Percentiles rank a stretch among this genome's conserved stretches.
These are phyloP conservation scores for Phylloporus sp. DNA, from an alignment of 768 basidiomycete species.

Conservation along the genomic window DNA sequence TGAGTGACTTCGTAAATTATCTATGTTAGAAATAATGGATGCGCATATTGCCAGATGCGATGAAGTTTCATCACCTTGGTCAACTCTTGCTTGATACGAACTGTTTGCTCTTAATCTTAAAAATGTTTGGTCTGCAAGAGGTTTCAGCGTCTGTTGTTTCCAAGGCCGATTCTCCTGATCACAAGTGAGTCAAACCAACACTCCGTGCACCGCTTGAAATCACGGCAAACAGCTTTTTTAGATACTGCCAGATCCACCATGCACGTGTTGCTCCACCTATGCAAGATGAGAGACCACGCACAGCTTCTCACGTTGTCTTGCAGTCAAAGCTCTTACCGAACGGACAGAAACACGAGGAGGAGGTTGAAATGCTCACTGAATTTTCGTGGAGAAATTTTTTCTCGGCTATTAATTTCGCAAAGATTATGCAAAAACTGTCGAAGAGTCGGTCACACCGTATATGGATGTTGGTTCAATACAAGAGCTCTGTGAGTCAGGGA, in stretches of 20 bases:
- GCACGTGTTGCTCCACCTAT: slow-evolving; percentile 59
- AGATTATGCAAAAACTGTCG: slow-evolving; percentile 96
- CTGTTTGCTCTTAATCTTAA: slow-evolving; percentile 86
- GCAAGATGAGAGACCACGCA: slow-evolving; percentile 62
- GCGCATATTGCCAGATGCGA: slow-evolving; percentile 61
- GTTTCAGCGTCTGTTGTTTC: slow-evolving; percentile 79
- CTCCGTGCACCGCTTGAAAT: slow-evolving; percentile 1
- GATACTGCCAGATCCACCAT: slow-evolving; percentile 80
- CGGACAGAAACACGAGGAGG: slow-evolving; percentile 75
- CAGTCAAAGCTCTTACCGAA: slow-evolving; percentile 62
- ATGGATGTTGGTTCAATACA: slow-evolving; percentile 95
- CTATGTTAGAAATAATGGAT: neutral
- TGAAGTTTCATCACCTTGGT: slow-evolving; percentile 99
- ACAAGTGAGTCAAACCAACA: slow-evolving; percentile 54
- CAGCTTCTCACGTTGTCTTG: slow-evolving; percentile 55
- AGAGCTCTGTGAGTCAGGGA: slow-evolving; percentile 76
- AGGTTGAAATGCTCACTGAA: slow-evolving; percentile 87
- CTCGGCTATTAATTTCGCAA: slow-evolving; percentile 93
- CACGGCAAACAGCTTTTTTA: slow-evolving; percentile 75
- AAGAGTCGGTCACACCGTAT: slow-evolving; percentile 94
- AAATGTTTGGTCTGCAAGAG: slow-evolving; percentile 98
- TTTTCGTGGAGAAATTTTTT: slow-evolving; percentile 99
- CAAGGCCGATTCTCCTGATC: slow-evolving; percentile 82
- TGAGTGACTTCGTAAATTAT: slow-evolving; percentile 39
- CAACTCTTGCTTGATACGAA: slow-evolving; percentile 94